These are phyloP conservation scores for Sporothrix pallida DNA, from an alignment of 2,329 filamentous ascomycete genomes.

Conservation along the genomic window DNA sequence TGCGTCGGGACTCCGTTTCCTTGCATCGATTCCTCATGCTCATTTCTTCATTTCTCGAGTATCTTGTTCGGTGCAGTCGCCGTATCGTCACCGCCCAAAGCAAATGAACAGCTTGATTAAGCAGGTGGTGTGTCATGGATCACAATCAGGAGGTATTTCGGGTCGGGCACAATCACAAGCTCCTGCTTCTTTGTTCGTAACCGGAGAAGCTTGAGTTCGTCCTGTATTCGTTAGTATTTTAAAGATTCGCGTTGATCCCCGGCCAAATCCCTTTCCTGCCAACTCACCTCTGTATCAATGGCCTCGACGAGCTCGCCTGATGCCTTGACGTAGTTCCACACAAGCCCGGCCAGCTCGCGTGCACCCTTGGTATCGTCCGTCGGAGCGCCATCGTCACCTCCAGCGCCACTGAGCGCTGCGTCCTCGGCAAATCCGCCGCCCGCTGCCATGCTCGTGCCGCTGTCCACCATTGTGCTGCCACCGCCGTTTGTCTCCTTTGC, in stretches of 20 bases:
- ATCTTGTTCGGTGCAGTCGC: not conserved
- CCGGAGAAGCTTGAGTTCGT: conserved; percentile 77
- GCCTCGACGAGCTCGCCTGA: conserved; percentile 74
- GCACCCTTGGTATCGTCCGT: conserved; percentile 53
- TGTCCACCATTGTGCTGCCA: conserved; percentile 18
- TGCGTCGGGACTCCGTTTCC: not conserved
- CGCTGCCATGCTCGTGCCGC: not conserved
- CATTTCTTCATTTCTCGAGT: not conserved
- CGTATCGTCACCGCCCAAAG: not conserved
- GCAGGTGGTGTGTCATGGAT: conserved; percentile 80
- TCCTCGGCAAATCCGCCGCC: conserved; percentile 51
- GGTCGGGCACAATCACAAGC: conserved; percentile 80
- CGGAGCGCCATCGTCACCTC: conserved; percentile 35
- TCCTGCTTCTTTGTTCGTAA: conserved; percentile 85
- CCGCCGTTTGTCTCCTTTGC: conserved; percentile 22
- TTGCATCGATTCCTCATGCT: not conserved
- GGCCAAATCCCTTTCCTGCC: not conserved
- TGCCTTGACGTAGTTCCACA: conserved; percentile 75
- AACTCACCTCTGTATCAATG: conserved; percentile 69
- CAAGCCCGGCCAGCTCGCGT: conserved; percentile 75
- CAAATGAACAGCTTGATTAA: conserved; percentile 44
- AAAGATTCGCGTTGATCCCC: not conserved
- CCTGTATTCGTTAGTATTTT: conserved; percentile 50
- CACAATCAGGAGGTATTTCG: conserved; percentile 78
- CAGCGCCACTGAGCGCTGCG: conserved; percentile 38